Evolutionary conservation across 495 filamentous ascomycete species (phyloP), one percentile per base, ranked within the genome.

Genomic region (Penicillium chermesinum): DNA sequence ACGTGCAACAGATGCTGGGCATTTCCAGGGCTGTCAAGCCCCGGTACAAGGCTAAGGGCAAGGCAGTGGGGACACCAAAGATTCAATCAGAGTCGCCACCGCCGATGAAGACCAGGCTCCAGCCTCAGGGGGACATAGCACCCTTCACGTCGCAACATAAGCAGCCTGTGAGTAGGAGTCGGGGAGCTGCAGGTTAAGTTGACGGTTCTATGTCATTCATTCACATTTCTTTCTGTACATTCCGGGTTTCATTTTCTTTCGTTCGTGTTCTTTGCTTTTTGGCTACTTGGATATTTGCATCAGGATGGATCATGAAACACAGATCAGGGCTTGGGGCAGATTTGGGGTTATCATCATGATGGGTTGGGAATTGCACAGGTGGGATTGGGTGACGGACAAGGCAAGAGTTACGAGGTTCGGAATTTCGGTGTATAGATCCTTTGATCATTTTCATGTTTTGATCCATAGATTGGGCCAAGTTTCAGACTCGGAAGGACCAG

Each of bases 1-100:
- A 46, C 13, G 52, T 36, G 10, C 44, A 40, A 38, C 54, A 48
- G 4, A 50, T 61, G 19, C 2, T 63, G 12, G 40, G 55, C 10
- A 25, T 15, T 0, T 25, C 27, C 7, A 42, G 17, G n/a, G 9
- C 10, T 10, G 32, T 48, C 2, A 36, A 36, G 41, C 14, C 43
- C 0, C 54, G 47, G 0, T 46, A 55, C 3, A 56, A 49, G 17
- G 7, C 37, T 0, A 69, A 63, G 16, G 57, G 52, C 1, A 70
- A 65, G 19, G 7, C 48, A 22, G 17, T 21, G 5, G 22, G 27
- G 38, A 35, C 14, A 37, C 17, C 45, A 16, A 30, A 21, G 25
- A 6, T 41, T 4, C 35, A 37, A n/a, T n/a, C 35, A 37, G 35
- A n/a, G 5, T n/a, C n/a, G n/a, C n/a, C n/a, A n/a, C n/a, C n/a